Base-by-base conservation (phyloP, 371 early-diverging fungal genomes). In the Mucor sp. region DNA sequence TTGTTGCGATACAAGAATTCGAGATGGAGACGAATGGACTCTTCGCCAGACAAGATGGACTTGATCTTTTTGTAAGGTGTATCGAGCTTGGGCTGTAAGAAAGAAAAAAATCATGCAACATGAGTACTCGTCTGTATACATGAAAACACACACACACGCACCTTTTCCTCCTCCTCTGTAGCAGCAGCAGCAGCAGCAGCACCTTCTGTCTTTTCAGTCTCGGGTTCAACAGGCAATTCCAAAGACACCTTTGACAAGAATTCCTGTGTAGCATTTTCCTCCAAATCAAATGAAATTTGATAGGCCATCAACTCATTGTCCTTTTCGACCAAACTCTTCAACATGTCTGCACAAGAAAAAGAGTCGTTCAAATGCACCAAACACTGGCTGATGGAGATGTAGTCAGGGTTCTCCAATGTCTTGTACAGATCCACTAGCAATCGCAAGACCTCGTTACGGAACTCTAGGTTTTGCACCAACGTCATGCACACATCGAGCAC, bases 281-380 rank as follows among this genome's bases (percentile, higher is more conserved):
- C 95, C 48, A 98, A 79, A 67, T 99, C 99, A 76, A 99, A 99
- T 1, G 97, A 96, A 93, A 99, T 92, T 85, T 99, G 98, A 74
- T 93, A 96, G 12, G 96, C 97, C 76, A 93, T 93, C 66, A 98
- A 77, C 62, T 88, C 88, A 15, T 83, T 70, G 21, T 78, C 79
- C 41, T 85, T 81, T 53, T 77, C 68, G 47, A 90, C 75, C 60
- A 98, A 83, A 17, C 76, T 81, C 63, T 85, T 74, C 53, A 97
- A 79, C 61, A 97, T 75, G 25, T 88, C 83, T 25, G 95, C 93
- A 47, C 93, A 89, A 25, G 88, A 84, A 3, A 70, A 55, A 11
- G 91, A 80, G 69, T 94, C 93, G 69, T 95, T 93, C 62, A 98
- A 83, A 71, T 95, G 93, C 15, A 97, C 91, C 43, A 95, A 87